A percentile compares a stretch with the other conserved stretches of the same genome.
Evolutionary conservation across 2,329 filamentous ascomycete species (phyloP).

Genomic region (Polytolypa hystricis): DNA sequence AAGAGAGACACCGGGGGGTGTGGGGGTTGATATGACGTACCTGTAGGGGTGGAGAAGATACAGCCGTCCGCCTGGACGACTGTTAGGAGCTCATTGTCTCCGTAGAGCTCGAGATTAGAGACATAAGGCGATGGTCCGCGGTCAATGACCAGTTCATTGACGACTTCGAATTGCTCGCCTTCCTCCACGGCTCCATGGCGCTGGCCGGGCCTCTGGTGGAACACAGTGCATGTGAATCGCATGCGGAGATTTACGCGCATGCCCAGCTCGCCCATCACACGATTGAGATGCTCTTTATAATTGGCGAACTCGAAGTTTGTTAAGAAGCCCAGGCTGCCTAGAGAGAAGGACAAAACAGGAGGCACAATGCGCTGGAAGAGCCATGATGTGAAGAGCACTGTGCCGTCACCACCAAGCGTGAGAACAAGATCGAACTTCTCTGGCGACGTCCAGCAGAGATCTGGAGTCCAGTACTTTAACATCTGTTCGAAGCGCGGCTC

Average conservation of each 20-base stretch:
- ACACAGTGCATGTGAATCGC: conserved; percentile 97
- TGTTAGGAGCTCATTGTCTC: conserved; percentile 87
- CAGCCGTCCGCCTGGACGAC: conserved; percentile 94
- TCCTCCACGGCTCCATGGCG: conserved; percentile 59
- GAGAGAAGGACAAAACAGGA: conserved; percentile 79
- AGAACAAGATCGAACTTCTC: conserved; percentile 95
- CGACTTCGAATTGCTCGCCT: conserved; percentile 91
- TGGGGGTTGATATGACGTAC: conserved; percentile 28
- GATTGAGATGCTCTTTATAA: conserved; percentile 77
- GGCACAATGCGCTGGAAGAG: conserved; percentile 93
- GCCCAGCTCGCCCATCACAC: conserved; percentile 83
- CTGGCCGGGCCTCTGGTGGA: conserved; percentile 41
- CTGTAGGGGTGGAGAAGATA: conserved; percentile 95
- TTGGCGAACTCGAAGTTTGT: conserved; percentile 93
- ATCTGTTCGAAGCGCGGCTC: conserved; percentile 69
- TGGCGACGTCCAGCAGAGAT: conserved; percentile 85
- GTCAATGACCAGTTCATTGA: conserved; percentile 98
- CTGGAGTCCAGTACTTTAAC: conserved; percentile 92
- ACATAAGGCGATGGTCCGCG: conserved; percentile 94
- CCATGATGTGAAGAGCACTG: conserved; percentile 91
- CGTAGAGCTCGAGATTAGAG: conserved; percentile 90
- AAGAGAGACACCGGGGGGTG: background rate
- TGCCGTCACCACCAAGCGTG: conserved; percentile 90
- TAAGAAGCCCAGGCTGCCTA: conserved; percentile 87
- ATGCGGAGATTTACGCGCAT: conserved; percentile 98